These are phyloP conservation scores for Backusella tuberculispora DNA, from an alignment of 192 early-diverging fungal species.

Conservation along the genomic window DNA sequence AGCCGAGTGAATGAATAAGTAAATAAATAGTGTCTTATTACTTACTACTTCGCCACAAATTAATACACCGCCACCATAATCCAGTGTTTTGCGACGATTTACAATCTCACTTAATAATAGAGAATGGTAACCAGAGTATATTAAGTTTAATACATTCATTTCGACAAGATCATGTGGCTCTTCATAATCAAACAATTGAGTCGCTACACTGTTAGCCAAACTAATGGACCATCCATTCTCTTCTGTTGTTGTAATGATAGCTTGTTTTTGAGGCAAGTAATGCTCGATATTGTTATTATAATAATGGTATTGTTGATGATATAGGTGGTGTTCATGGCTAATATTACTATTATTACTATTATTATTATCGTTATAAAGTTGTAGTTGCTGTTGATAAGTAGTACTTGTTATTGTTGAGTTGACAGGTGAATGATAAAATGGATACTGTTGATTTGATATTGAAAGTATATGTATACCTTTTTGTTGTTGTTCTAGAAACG, in stretches of 20 bases:
- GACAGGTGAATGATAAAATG: not conserved
- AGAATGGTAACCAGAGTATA: constrained; percentile 19
- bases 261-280: constrained; percentile 60
- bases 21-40: not conserved
- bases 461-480: not conserved
- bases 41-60: constrained; percentile 41
- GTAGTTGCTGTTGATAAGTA: not conserved
- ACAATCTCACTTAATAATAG: constrained; percentile 1
- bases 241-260: constrained; percentile 59
- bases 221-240: constrained; percentile 46
- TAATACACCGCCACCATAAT: constrained; percentile 26
- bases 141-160: constrained; percentile 26
- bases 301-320: not conserved
- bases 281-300: not conserved
- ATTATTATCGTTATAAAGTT: not conserved
- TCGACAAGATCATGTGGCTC: constrained; percentile 1
- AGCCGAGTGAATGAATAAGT: not conserved
- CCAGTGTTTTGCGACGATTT: not conserved
- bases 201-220: constrained; percentile 57
- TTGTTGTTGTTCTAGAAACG: not conserved
- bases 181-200: constrained; percentile 5
- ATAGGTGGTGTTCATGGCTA: not conserved
- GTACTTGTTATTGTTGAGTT: not conserved
- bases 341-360: no score
- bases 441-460: not conserved